phyloP scores from a whole-genome alignment of 768 basidiomycete species.

The Lactifluus volemus region DNA sequence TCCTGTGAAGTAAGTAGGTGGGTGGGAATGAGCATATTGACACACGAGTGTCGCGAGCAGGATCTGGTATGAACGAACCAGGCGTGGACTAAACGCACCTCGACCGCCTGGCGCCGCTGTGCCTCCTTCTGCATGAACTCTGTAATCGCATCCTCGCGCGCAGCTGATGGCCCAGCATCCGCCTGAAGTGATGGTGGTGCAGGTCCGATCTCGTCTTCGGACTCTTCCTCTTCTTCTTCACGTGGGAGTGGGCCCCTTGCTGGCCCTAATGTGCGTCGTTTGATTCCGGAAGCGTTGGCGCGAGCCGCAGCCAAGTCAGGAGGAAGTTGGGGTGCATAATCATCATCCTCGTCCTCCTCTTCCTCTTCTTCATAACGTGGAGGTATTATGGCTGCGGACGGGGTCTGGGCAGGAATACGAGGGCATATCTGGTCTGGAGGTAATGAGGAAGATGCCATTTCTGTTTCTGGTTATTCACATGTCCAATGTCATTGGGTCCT shows the following conservation, averaged over 20 bases:
- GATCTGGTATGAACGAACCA: neutral
- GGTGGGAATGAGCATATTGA: neutral
- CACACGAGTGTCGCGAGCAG: neutral
- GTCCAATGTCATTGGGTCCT: too few relatives aligned
- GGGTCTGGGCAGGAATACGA: neutral
- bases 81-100: constrained; percentile 33
- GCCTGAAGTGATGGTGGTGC: constrained; percentile 40
- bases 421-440: constrained; percentile 19
- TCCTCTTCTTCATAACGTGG: constrained; percentile 22
- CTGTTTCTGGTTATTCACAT: too few relatives aligned
- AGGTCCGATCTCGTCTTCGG: constrained; percentile 79
- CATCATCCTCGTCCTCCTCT: constrained; percentile 52
- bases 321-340: constrained; percentile 65
- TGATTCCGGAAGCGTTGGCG: constrained; percentile 21
- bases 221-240: constrained; percentile 29
- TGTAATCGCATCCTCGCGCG: constrained; percentile 51
- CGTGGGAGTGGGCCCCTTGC: constrained; percentile 35
- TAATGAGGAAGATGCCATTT: neutral
- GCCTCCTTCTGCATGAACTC: constrained; percentile 86
- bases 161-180: constrained; percentile 1
- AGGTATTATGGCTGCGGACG: constrained; percentile 13
- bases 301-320: constrained; percentile 53
- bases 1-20: constrained; percentile 36
- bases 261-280: constrained; percentile 41
- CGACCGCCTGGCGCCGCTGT: constrained; percentile 57